Base-by-base conservation (phyloP, 192 early-diverging fungal species). In the Helicostylum pulchrum region DNA sequence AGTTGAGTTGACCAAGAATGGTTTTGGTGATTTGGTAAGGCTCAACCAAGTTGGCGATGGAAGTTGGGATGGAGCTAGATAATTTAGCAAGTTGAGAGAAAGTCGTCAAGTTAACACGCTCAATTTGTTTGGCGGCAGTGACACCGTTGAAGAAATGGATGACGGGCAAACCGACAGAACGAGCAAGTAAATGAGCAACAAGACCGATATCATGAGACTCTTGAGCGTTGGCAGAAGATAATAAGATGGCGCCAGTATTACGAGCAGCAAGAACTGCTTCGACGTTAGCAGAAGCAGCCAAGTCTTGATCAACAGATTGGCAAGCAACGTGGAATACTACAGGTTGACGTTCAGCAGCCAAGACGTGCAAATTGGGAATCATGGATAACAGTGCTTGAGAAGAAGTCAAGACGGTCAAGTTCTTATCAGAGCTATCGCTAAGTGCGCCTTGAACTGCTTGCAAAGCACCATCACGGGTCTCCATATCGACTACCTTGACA, bases 161-260 rank as follows among this genome's bases (percentile, higher is more conserved):
- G 26, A 94, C 86, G 0, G 95, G 92, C 11, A 81, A 70, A n/a
- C 66, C 54, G 9, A 85, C 75, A 1, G 79, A 70, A 9, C 68
- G 56, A 2, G 95, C 72, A n/a, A 91, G 77, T 19, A 94, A 78
- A 69, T 97, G 93, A 31, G 94, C 88, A 61, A 92, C 78, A 15
- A 96, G 51, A 12, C 93, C 87, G 51, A 97, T 69, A 63, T 98
- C 94, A 64, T 97, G 90, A 9, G 92, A 88, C 71, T 96, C 93
- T 72, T 96, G 94, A 8, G 88, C 86, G 19, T 81, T 81, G 61
- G 66, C 77, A 31, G 94, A 96, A 5, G 86, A 78, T 44, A 97
- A 67, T 20, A 94, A 75, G 42, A 85, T 79, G 49, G 91, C 89
- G 42, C 90, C 90, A 32, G 93, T 89, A 70, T 92, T 83, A 32